Evolutionary conservation across 768 basidiomycete species (phyloP), one percentile per base, ranked within the genome.

Genomic region (Lentinula edodes): DNA sequence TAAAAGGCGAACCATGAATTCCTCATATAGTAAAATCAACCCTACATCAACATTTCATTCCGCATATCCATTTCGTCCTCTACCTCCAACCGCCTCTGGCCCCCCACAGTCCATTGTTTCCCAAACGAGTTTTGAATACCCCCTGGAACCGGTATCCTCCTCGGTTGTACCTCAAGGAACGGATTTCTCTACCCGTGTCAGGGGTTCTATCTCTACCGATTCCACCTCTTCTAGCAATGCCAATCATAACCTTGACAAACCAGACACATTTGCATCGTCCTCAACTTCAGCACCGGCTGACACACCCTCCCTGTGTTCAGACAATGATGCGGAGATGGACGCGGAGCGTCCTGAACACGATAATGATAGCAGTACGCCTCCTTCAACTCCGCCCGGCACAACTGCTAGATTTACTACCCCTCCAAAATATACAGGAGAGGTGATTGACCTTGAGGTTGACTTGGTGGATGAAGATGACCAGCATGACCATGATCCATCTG

Each of bases 301-400:
- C 1, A 91, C 90, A 0, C 90, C 90, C 0, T 90, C 89, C 0
- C 75, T 91, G 15, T 88, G 83, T 66, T 91, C 90, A 3, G 90
- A 91, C 68, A 87, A 88, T 61, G 88, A 86, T 42, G 73, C 74
- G 54, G 80, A 80, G 15, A 78, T 70, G 39, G 75, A 83, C 36
- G 81, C 81, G 38, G 75, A 72, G 1, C 78, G 76, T 55, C 76
- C 61, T 59, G 35, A 23, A 56, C 55, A 56, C 15, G 63, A 60
- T 43, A 23, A 48, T 12, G 61, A 64, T 50, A 61, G 58, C 36
- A 41, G 28, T 23, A 62, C 61, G 3, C 62, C 60, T 23, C 65
- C 65, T 18, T 61, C 62, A 15, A 62, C 62, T 3, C 64, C 65
- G 38, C 66, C 64, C 61, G 68, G 67, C 20, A 38, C 32, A 28